Percentiles rank a stretch among this genome's conserved stretches.
These are phyloP conservation scores for Quercus aquifolioides DNA, from an alignment of 306 rosid genomes.

Conservation along the genomic window DNA sequence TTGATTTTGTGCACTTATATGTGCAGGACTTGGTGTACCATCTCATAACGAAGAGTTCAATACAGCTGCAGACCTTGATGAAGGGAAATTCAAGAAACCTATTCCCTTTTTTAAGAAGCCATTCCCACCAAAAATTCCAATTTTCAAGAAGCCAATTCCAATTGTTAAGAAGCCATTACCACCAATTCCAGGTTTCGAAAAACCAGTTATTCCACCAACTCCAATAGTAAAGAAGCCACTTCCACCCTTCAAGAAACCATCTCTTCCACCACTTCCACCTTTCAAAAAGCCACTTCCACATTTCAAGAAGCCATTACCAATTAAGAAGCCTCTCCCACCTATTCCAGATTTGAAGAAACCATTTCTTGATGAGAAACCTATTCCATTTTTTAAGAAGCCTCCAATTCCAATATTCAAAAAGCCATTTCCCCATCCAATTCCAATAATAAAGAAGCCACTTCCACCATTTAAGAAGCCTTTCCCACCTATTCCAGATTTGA, in stretches of 20 bases:
- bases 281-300: constrained; percentile 4
- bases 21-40: neutral
- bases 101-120: neutral
- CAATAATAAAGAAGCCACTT: constrained; percentile 1
- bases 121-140: neutral
- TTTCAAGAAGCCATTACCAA: constrained; percentile 20
- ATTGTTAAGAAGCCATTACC: too few species aligned
- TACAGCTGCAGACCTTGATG: neutral
- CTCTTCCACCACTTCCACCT: neutral
- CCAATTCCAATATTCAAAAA: neutral
- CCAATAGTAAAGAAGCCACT: neutral
- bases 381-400: constrained; percentile 5
- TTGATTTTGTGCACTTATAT: neutral
- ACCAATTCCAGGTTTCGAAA: too few species aligned
- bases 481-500: neutral
- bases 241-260: neutral
- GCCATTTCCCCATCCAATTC: neutral
- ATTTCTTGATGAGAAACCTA: neutral
- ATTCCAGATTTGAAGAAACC: neutral
- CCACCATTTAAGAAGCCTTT: constrained; percentile 15
- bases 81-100: constrained; percentile 10
- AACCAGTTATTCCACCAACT: too few species aligned
- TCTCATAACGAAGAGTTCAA: neutral
- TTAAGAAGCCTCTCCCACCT: constrained; percentile 6
- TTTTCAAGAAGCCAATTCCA: too few species aligned